Evolutionary conservation across 768 basidiomycete genomes (phyloP).

Genomic region (Tephrocybe sp.): DNA sequence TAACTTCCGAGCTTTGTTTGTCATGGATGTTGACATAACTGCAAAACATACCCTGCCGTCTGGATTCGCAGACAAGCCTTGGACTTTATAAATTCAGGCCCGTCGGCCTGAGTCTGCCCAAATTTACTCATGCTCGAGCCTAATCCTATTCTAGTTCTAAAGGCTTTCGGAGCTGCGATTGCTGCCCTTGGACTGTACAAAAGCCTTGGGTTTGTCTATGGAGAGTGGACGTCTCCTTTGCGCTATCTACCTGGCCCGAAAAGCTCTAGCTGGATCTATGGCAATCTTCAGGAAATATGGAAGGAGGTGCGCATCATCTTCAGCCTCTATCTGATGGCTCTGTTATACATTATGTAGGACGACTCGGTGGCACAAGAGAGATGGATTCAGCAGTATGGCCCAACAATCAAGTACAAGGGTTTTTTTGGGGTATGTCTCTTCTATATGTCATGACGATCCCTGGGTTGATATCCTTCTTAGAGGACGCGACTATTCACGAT

Average conservation of each 20-base stretch:
- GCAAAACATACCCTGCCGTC: too few relatives aligned
- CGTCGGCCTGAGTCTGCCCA: too few relatives aligned
- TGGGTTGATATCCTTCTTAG: slow-evolving; percentile 19
- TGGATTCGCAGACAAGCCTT: too few relatives aligned
- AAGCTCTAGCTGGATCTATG: slow-evolving; percentile 40
- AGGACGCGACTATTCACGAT: slow-evolving; percentile 2
- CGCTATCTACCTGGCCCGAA: slow-evolving; percentile 50
- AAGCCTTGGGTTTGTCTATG: slow-evolving; percentile 31
- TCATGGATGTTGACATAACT: too few relatives aligned
- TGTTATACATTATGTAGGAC: slow-evolving; percentile 23
- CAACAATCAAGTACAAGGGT: slow-evolving; percentile 12
- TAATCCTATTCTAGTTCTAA: background rate
- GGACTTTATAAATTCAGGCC: too few relatives aligned
- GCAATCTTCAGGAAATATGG: slow-evolving; percentile 35
- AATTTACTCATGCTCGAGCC: too few relatives aligned
- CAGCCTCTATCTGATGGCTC: background rate
- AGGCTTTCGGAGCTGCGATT: slow-evolving; percentile 16
- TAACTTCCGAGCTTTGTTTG: too few relatives aligned
- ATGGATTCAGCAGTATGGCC: slow-evolving; percentile 14
- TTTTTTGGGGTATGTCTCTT: slow-evolving; percentile 41
- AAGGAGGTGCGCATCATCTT: background rate
- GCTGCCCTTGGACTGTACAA: slow-evolving; percentile 27
- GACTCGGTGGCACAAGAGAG: slow-evolving; percentile 21
- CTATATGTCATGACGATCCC: too few relatives aligned
- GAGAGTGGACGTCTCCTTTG: slow-evolving; percentile 37